These are phyloP conservation scores for Recurvomyces mirabilis DNA, from an alignment of 495 filamentous ascomycete genomes.

Conservation along the genomic window DNA sequence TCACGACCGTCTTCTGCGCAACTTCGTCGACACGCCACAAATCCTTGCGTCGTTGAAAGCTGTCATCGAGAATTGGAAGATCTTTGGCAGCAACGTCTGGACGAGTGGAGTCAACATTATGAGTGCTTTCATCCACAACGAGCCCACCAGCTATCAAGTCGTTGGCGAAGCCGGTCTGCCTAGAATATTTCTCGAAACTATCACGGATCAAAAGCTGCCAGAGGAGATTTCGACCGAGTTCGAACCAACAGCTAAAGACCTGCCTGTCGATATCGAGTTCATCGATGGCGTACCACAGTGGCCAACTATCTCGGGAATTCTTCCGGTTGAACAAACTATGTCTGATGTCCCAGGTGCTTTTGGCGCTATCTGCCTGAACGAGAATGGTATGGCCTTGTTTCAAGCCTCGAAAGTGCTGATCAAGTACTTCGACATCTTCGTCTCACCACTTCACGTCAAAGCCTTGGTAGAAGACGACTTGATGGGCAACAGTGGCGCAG, in stretches of 20 bases:
- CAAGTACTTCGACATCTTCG: conserved; percentile 86
- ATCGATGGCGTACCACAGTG: conserved; percentile 37
- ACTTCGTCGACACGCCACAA: conserved; percentile 84
- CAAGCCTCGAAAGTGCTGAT: conserved; percentile 69
- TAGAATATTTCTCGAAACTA: conserved; percentile 60
- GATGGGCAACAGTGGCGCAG: conserved; percentile 38
- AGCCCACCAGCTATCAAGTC: conserved; percentile 92
- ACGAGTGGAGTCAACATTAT: conserved; percentile 81
- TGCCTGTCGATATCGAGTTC: conserved; percentile 5
- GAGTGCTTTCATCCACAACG: conserved; percentile 95
- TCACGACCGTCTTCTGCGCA: conserved; percentile 78
- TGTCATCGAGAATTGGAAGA: conserved; percentile 64
- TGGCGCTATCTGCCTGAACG: conserved; percentile 87
- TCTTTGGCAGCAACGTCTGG: conserved; percentile 89
- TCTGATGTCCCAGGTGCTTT: conserved; percentile 73
- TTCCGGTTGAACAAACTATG: conserved; percentile 77
- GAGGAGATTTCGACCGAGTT: conserved; percentile 17
- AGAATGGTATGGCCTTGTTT: conserved; percentile 80
- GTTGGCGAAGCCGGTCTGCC: conserved; percentile 90
- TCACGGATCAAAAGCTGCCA: conserved; percentile 33
- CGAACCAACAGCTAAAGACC: conserved; percentile 24
- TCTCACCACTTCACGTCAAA: conserved; percentile 80
- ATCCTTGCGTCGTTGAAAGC: conserved; percentile 64
- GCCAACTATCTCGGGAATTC: conserved; percentile 46
- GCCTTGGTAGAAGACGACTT: conserved; percentile 56